Percentiles rank a stretch among this genome's conserved stretches.
Conservation (phyloP, 2,329 filamentous ascomycete species). For the Sclerotiophoma versabilis region DNA sequence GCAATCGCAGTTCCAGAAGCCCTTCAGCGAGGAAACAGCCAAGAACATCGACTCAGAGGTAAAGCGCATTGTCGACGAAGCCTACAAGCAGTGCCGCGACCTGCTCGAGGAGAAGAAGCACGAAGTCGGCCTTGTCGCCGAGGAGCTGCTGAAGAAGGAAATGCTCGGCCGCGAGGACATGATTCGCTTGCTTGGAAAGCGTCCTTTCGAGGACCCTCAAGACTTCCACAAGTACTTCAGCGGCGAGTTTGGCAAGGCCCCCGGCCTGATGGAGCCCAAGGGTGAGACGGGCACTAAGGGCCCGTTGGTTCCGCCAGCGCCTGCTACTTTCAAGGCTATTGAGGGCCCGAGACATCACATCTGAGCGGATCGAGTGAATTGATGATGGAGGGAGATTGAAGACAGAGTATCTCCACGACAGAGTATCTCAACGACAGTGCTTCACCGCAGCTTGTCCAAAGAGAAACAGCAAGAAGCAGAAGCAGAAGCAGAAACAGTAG, state of each 20-base stretch:
- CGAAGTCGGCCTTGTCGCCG: constrained; percentile 87
- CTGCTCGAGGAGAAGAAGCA: constrained; percentile 85
- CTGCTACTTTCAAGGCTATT: constrained; percentile 31
- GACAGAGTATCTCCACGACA: too few relatives aligned
- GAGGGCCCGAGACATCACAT: constrained; percentile 15
- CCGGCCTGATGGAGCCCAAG: constrained; percentile 42
- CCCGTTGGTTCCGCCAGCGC: constrained; percentile 42
- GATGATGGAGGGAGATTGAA: neutral
- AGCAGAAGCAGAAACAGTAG: too few relatives aligned
- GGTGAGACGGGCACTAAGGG: constrained; percentile 45
- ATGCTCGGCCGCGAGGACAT: constrained; percentile 91
- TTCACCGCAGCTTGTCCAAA: too few relatives aligned
- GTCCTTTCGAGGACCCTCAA: constrained; percentile 83
- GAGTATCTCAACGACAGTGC: too few relatives aligned
- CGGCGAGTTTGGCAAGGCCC: constrained; percentile 46
- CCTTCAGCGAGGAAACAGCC: constrained; percentile 93
- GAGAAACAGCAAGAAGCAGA: too few relatives aligned
- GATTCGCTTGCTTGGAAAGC: constrained; percentile 82
- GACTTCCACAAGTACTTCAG: constrained; percentile 95
- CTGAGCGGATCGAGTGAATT: neutral
- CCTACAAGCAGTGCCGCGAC: constrained; percentile 87
- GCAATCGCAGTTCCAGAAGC: constrained; percentile 81
- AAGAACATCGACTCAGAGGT: constrained; percentile 93
- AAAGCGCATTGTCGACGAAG: constrained; percentile 86
- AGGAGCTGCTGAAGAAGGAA: constrained; percentile 92